A percentile compares a stretch with the other conserved stretches of the same genome.
Conservation (phyloP, 1,284 basidiomycete genomes). For the Stygiomarasmius scandens region DNA sequence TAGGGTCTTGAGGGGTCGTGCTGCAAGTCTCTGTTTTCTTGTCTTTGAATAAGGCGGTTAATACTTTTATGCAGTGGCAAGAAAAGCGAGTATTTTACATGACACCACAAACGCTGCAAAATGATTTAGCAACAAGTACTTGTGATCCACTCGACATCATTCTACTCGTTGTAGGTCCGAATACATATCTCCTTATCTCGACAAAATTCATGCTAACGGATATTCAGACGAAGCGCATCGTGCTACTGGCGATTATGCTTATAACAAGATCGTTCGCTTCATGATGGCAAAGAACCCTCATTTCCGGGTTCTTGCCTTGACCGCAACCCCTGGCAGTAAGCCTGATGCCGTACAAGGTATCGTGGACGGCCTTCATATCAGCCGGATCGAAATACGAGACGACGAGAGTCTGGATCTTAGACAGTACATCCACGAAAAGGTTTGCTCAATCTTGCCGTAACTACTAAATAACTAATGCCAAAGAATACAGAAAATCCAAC, state of each 20-base stretch:
- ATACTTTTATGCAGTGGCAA: slow-evolving; percentile 63
- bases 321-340: slow-evolving; percentile 91
- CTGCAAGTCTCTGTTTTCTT: slow-evolving; percentile 48
- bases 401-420: slow-evolving; percentile 90
- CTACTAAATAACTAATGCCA: slow-evolving; percentile 3
- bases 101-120: slow-evolving; percentile 95
- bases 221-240: slow-evolving; percentile 91
- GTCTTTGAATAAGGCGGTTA: background rate
- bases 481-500: slow-evolving; percentile 54
- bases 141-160: slow-evolving; percentile 83
- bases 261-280: slow-evolving; percentile 86
- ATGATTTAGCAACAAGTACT: slow-evolving; percentile 77
- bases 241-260: slow-evolving; percentile 92
- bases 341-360: slow-evolving; percentile 88
- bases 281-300: slow-evolving; percentile 94
- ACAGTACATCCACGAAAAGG: slow-evolving; percentile 90
- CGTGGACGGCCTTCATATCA: slow-evolving; percentile 96
- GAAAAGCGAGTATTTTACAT: slow-evolving; percentile 95
- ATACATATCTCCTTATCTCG: background rate
- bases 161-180: slow-evolving; percentile 78
- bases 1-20: slow-evolving; percentile 51
- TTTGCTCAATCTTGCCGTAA: slow-evolving; percentile 24
- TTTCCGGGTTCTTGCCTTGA: slow-evolving; percentile 92
- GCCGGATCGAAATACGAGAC: slow-evolving; percentile 92
- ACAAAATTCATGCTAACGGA: background rate